Percentiles rank a stretch among this genome's conserved stretches.
Conservation (phyloP, 257 asterid genomes). For the Lavandula angustifolia region DNA sequence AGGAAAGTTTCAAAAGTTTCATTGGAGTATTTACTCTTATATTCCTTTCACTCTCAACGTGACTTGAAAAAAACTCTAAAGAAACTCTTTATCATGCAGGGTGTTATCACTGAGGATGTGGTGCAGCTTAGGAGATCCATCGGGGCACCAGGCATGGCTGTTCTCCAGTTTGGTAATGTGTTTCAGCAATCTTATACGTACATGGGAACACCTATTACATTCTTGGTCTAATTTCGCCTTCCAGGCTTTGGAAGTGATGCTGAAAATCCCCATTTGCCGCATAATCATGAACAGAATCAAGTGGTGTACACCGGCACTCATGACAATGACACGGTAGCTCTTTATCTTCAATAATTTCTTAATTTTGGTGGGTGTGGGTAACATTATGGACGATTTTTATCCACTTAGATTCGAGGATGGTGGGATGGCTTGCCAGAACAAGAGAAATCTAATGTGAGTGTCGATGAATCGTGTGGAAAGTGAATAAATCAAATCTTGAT, state of each 20-base stretch:
- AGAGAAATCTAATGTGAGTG: slow-evolving; percentile 78
- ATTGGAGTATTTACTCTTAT: neutral
- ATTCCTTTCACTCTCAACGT: neutral
- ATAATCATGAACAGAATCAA: slow-evolving; percentile 92
- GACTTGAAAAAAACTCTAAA: too few species aligned
- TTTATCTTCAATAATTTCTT: slow-evolving; percentile 2
- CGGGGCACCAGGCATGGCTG: slow-evolving; percentile 99
- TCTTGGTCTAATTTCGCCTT: slow-evolving; percentile 30
- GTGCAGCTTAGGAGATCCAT: slow-evolving; percentile 86
- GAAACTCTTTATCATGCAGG: slow-evolving; percentile 44
- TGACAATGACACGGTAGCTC: slow-evolving; percentile 89
- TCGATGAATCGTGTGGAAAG: slow-evolving; percentile 9
- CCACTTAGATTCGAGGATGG: slow-evolving; percentile 83
- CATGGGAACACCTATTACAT: slow-evolving; percentile 28
- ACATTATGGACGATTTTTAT: slow-evolving; percentile 15
- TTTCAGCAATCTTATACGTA: slow-evolving; percentile 27
- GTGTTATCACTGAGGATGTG: slow-evolving; percentile 92
- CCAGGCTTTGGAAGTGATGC: slow-evolving; percentile 97
- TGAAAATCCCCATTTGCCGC: slow-evolving; percentile 93
- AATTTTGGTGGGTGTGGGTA: slow-evolving; percentile 1
- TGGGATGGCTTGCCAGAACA: slow-evolving; percentile 75
- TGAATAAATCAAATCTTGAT: slow-evolving; percentile 2
- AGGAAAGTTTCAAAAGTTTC: neutral
- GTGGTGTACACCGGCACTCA: slow-evolving; percentile 99
- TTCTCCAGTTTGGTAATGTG: slow-evolving; percentile 87